A percentile compares a stretch with the other conserved stretches of the same genome.
phyloP scores from a whole-genome alignment of 805 yeast species.

The Candida ulmi region DNA sequence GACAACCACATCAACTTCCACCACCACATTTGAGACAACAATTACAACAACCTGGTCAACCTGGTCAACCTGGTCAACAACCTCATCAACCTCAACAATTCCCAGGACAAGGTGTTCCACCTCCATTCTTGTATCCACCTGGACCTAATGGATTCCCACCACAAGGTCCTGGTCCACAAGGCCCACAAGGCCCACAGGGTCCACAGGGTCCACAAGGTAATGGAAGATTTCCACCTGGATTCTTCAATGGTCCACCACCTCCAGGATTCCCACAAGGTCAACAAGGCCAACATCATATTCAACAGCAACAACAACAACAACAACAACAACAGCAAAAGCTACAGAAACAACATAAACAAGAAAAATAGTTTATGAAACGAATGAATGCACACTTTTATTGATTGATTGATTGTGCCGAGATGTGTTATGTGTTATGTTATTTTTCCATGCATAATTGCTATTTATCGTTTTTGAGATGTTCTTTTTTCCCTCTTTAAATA shows the following conservation, averaged over 20 bases:
- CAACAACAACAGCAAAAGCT: conserved; percentile 9
- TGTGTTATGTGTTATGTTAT: too few species aligned
- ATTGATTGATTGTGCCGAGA: too few species aligned
- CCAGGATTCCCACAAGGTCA: conserved; percentile 8
- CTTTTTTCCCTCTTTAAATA: too few species aligned
- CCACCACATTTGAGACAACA: conserved; percentile 12
- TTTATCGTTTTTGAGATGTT: too few species aligned
- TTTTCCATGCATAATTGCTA: too few species aligned
- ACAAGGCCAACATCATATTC: too few species aligned
- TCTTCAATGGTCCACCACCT: conserved; percentile 19
- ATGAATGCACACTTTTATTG: too few species aligned
- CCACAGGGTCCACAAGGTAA: conserved; percentile 4
- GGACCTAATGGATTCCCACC: not conserved
- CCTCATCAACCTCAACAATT: too few species aligned
- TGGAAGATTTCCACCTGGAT: conserved; percentile 19
- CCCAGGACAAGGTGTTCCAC: conserved; percentile 6
- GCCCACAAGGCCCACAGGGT: conserved; percentile 6
- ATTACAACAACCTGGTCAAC: conserved; percentile 6
- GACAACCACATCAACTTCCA: conserved; percentile 8
- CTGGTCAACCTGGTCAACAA: too few species aligned
- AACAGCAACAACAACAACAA: conserved; percentile 6
- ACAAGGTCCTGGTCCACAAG: not conserved
- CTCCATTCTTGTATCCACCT: conserved; percentile 4
- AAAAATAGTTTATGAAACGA: too few species aligned
- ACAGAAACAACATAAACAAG: conserved; percentile 3